These are phyloP conservation scores for Strigomonas culicis DNA, from an alignment of 208 protist species.

Conservation along the genomic window DNA sequence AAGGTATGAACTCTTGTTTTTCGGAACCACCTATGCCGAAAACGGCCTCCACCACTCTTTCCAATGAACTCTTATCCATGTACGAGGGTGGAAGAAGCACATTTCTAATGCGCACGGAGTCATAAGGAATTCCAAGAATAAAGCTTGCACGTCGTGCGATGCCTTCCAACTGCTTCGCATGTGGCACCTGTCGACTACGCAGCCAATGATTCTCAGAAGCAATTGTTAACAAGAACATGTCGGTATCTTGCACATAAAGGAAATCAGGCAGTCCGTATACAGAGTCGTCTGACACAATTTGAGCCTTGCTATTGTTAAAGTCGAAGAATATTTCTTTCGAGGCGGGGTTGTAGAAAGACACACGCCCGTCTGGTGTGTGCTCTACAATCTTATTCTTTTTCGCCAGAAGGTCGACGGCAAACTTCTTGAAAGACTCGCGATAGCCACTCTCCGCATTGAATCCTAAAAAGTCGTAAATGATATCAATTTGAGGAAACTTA, in stretches of 20 bases:
- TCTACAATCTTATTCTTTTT: slow-evolving; percentile 23
- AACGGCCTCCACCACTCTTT: slow-evolving; percentile 51
- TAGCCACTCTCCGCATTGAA: slow-evolving; percentile 69
- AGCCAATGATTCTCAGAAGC: slow-evolving; percentile 81
- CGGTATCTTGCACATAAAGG: slow-evolving; percentile 53
- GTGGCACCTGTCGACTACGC: slow-evolving; percentile 74
- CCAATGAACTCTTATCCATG: slow-evolving; percentile 61
- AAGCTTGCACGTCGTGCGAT: slow-evolving; percentile 74
- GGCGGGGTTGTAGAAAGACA: slow-evolving; percentile 32
- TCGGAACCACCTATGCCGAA: slow-evolving; percentile 21
- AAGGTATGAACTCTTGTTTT: slow-evolving; percentile 43
- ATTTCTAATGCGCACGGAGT: slow-evolving; percentile 64
- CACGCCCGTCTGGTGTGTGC: slow-evolving; percentile 17
- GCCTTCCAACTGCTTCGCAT: slow-evolving; percentile 80
- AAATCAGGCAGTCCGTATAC: slow-evolving; percentile 78
- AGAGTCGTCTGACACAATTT: slow-evolving; percentile 53
- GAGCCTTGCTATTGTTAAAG: slow-evolving; percentile 53
- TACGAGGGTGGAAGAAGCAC: slow-evolving; percentile 74
- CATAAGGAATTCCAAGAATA: slow-evolving; percentile 71
- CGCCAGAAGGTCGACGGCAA: slow-evolving; percentile 34
- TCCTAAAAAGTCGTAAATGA: slow-evolving; percentile 83
- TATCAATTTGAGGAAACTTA: slow-evolving; percentile 60
- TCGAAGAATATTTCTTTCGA: slow-evolving; percentile 71
- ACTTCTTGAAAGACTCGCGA: slow-evolving; percentile 47
- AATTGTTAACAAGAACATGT: slow-evolving; percentile 79